These are phyloP conservation scores for Lachnellula arida DNA, from an alignment of 2,329 filamentous ascomycete genomes.

Conservation along the genomic window DNA sequence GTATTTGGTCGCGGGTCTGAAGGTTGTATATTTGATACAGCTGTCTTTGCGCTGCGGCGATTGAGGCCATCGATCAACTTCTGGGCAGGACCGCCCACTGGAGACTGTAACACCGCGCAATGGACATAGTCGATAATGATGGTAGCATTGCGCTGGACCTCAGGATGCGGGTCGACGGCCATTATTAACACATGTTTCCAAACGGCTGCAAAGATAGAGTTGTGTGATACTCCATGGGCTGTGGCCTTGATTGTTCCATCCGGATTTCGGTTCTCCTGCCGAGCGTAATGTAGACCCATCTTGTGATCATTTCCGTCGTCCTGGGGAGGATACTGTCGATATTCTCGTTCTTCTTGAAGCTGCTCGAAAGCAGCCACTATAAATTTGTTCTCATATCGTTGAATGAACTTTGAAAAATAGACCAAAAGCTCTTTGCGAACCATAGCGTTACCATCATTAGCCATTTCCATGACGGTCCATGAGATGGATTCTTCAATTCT, in stretches of 20 bases:
- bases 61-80: conserved; percentile 69
- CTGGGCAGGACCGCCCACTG: conserved; percentile 66
- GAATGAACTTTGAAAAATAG: conserved; percentile 88
- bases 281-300: conserved; percentile 58
- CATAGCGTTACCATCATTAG: conserved; percentile 88
- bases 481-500: conserved; percentile 89
- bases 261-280: conserved; percentile 49
- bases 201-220: conserved; percentile 86
- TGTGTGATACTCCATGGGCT: conserved; percentile 64
- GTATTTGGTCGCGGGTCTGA: conserved; percentile 28
- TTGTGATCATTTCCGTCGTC: conserved; percentile 55
- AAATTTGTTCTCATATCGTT: conserved; percentile 88
- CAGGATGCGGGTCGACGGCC: conserved; percentile 90
- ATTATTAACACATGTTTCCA: conserved; percentile 92
- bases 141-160: conserved; percentile 80
- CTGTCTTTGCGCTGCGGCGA: conserved; percentile 44
- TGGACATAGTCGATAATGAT: conserved; percentile 86
- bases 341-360: conserved; percentile 75
- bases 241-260: conserved; percentile 54
- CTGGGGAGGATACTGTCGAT: conserved; percentile 51
- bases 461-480: conserved; percentile 84
- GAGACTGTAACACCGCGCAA: conserved; percentile 69
- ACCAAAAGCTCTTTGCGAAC: conserved; percentile 90
- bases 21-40: conserved; percentile 32
- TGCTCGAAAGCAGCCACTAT: conserved; percentile 90